Evolutionary conservation across 495 filamentous ascomycete genomes (phyloP).

Genomic region (Xylaria sp.): DNA sequence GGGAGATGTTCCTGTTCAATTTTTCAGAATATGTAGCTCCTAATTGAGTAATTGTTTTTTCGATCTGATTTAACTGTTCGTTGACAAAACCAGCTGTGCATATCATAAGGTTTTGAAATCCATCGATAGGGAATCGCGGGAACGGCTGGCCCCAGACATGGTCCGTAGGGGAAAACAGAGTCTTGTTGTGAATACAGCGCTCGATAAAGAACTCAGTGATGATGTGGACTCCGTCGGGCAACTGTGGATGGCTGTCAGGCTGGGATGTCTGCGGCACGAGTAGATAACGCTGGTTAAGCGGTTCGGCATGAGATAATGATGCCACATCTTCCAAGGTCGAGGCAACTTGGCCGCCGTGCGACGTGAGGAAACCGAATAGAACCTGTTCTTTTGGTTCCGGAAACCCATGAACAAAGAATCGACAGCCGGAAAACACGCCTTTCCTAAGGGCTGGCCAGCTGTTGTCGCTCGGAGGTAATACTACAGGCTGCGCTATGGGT

Average conservation of each 20-base stretch:
- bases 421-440: conserved; percentile 61
- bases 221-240: conserved; percentile 51
- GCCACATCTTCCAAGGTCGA: conserved; percentile 52
- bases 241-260: conserved; percentile 47
- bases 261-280: conserved; percentile 57
- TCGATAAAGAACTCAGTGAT: conserved; percentile 96
- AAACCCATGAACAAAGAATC: conserved; percentile 74
- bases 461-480: conserved; percentile 19
- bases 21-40: conserved; percentile 81
- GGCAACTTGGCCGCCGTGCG: conserved; percentile 54
- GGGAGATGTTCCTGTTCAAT: conserved; percentile 67
- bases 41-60: conserved; percentile 74
- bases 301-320: conserved; percentile 35
- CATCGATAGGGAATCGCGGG: conserved; percentile 68
- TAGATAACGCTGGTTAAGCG: conserved; percentile 47
- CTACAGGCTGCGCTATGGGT: conserved; percentile 27
- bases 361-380: conserved; percentile 51
- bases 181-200: conserved; percentile 77
- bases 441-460: conserved; percentile 20
- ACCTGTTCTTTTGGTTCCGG: conserved; percentile 47
- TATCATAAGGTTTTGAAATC: conserved; percentile 70
- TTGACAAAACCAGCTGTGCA: conserved; percentile 83
- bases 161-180: conserved; percentile 69
- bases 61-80: conserved; percentile 84
- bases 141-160: conserved; percentile 81